Evolutionary conservation across 805 yeast genomes (phyloP).

Genomic region (Candida multigemmis): DNA sequence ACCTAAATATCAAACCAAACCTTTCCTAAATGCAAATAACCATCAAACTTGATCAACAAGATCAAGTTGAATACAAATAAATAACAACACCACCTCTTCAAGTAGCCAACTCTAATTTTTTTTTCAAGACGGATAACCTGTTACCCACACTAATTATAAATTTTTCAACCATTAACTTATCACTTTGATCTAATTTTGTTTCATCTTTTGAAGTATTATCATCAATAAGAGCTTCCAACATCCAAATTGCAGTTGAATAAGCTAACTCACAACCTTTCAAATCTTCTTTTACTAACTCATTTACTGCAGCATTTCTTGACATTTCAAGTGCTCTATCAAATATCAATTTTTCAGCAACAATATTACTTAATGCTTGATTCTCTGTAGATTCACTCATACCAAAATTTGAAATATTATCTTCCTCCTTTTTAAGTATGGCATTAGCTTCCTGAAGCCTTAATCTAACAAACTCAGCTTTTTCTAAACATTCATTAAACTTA

Average conservation of each 20-base stretch:
- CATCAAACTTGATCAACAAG: no score
- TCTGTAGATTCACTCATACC: not conserved
- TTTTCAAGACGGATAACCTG: constrained; percentile 62
- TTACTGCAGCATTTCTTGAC: constrained; percentile 83
- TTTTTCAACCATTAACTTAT: constrained; percentile 64
- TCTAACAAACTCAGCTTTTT: constrained; percentile 75
- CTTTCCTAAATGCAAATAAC: no score
- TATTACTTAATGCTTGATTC: constrained; percentile 9
- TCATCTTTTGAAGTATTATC: constrained; percentile 15
- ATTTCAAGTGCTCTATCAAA: constrained; percentile 93
- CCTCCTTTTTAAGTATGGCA: constrained; percentile 14
- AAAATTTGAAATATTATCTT: constrained; percentile 1
- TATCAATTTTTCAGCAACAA: constrained; percentile 74
- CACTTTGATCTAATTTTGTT: constrained; percentile 56
- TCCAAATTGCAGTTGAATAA: constrained; percentile 90
- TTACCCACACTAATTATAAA: constrained; percentile 78
- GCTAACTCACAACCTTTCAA: constrained; percentile 74
- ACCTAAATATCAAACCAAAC: no score
- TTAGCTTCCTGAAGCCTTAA: constrained; percentile 45
- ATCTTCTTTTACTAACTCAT: constrained; percentile 71
- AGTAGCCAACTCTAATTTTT: constrained; percentile 42
- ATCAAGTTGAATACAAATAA: no score
- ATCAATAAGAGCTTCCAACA: constrained; percentile 81
- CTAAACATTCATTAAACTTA: constrained; percentile 79
- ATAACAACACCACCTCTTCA: no score